Conservation (phyloP, 2,329 filamentous ascomycete species). For the Monosporascus sp. region DNA sequence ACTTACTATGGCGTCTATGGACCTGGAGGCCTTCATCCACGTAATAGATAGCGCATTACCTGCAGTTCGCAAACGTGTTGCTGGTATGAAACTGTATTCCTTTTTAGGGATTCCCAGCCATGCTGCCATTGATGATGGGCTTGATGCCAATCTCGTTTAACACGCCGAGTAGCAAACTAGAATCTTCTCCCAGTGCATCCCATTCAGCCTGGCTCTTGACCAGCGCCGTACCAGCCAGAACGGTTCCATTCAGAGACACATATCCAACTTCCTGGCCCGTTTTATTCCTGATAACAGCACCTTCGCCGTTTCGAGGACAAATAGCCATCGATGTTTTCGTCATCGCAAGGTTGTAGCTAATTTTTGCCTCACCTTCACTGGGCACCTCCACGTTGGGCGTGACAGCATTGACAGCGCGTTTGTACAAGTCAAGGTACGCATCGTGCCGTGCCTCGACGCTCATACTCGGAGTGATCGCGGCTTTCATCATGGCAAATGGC, state of each 20-base stretch:
- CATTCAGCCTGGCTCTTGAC: slow-evolving; percentile 56
- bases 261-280: slow-evolving; percentile 31
- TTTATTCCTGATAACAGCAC: slow-evolving; percentile 25
- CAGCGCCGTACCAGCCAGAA: slow-evolving; percentile 59
- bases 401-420: slow-evolving; percentile 29
- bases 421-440: slow-evolving; percentile 45
- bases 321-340: slow-evolving; percentile 49
- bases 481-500: slow-evolving; percentile 42
- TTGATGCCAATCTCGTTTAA: slow-evolving; percentile 37
- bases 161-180: slow-evolving; percentile 32
- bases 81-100: no score
- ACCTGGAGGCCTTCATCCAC: neutral
- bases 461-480: slow-evolving; percentile 30
- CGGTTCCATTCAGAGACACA: slow-evolving; percentile 54
- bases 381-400: slow-evolving; percentile 15
- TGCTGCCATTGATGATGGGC: neutral
- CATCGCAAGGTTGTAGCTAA: slow-evolving; percentile 61
- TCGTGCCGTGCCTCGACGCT: slow-evolving; percentile 31
- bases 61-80: no score
- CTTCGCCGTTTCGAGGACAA: slow-evolving; percentile 50
- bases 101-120: no score
- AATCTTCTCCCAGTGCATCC: slow-evolving; percentile 43
- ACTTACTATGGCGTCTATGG: slow-evolving; percentile 17
- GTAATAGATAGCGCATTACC: slow-evolving; percentile 1
- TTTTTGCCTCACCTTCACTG: slow-evolving; percentile 37